phyloP scores from a whole-genome alignment of 2,329 filamentous ascomycete species.

The Exophiala mesophila region DNA sequence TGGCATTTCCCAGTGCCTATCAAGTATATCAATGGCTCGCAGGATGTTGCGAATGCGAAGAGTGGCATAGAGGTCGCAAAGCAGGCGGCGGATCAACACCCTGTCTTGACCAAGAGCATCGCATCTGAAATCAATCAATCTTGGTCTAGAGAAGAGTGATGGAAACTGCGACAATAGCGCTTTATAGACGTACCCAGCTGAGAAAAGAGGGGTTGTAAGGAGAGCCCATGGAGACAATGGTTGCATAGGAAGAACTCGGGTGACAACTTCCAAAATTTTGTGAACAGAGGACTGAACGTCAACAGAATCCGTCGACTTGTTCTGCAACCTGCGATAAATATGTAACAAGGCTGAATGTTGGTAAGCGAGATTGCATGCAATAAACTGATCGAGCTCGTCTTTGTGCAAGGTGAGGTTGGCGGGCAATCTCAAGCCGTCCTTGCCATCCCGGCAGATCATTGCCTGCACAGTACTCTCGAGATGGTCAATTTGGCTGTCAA shows the following conservation, averaged over 20 bases:
- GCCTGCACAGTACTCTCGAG: constrained; percentile 17
- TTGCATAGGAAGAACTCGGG: constrained; percentile 35
- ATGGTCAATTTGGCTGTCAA: constrained; percentile 25
- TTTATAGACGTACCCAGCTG: constrained; percentile 33
- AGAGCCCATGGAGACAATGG: constrained; percentile 40
- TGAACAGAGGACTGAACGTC: constrained; percentile 15
- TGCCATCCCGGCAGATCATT: constrained; percentile 23
- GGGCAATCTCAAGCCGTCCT: constrained; percentile 12
- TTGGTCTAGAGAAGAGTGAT: too few relatives aligned
- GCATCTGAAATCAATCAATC: too few relatives aligned
- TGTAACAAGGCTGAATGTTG: constrained; percentile 42
- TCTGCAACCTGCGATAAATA: constrained; percentile 36
- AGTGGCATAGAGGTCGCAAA: constrained; percentile 35
- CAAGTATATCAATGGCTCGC: constrained; percentile 38
- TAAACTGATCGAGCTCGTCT: constrained; percentile 32
- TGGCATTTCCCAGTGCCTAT: constrained; percentile 19
- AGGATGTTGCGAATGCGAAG: constrained; percentile 40
- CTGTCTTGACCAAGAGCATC: constrained; percentile 37
- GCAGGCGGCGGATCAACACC: constrained; percentile 31
- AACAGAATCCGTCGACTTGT: constrained; percentile 21
- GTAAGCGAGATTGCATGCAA: constrained; percentile 40
- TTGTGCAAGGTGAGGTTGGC: constrained; percentile 29
- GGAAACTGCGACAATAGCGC: too few relatives aligned
- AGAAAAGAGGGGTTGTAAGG: constrained; percentile 41
- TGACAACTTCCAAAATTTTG: constrained; percentile 37